Conservation (phyloP, 2,329 filamentous ascomycete species). For the Plenodomus lindquistii region DNA sequence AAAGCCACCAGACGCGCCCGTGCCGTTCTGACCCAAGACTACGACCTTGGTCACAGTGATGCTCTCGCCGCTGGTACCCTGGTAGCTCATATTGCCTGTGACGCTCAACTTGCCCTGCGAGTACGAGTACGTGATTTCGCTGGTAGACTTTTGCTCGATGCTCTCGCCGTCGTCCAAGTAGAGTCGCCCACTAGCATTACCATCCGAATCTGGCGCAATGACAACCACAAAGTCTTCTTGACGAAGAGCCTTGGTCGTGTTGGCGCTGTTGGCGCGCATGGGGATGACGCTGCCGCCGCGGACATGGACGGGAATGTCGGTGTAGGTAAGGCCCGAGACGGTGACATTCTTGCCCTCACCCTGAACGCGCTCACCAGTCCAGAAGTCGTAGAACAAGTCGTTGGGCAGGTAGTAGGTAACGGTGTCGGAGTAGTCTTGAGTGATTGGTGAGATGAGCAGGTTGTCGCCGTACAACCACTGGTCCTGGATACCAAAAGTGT, state of each 20-base stretch:
- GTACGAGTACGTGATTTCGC: constrained; percentile 64
- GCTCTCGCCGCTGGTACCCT: constrained; percentile 23
- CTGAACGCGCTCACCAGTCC: constrained; percentile 53
- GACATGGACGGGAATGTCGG: constrained; percentile 68
- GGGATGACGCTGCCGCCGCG: constrained; percentile 69
- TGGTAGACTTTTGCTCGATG: constrained; percentile 61
- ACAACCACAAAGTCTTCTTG: constrained; percentile 71
- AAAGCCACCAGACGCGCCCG: constrained; percentile 17
- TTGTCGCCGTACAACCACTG: constrained; percentile 65
- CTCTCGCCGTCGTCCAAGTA: constrained; percentile 80
- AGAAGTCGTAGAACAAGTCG: constrained; percentile 65
- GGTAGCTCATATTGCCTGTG: constrained; percentile 60
- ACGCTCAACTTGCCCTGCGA: constrained; percentile 55
- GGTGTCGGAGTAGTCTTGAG: constrained; percentile 54
- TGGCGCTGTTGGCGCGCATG: constrained; percentile 57
- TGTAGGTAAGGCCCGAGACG: constrained; percentile 52
- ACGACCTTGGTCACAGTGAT: constrained; percentile 29
- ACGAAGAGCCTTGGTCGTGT: constrained; percentile 66
- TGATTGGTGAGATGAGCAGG: constrained; percentile 62
- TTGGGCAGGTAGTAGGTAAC: constrained; percentile 62
- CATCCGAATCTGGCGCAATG: constrained; percentile 66
- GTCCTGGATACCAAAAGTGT: constrained; percentile 56
- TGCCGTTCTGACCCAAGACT: constrained; percentile 31
- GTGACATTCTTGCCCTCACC: constrained; percentile 53
- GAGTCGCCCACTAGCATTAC: constrained; percentile 66